phyloP scores from a whole-genome alignment of 768 basidiomycete genomes.

The Pseudohyphozyma bogoriensis region DNA sequence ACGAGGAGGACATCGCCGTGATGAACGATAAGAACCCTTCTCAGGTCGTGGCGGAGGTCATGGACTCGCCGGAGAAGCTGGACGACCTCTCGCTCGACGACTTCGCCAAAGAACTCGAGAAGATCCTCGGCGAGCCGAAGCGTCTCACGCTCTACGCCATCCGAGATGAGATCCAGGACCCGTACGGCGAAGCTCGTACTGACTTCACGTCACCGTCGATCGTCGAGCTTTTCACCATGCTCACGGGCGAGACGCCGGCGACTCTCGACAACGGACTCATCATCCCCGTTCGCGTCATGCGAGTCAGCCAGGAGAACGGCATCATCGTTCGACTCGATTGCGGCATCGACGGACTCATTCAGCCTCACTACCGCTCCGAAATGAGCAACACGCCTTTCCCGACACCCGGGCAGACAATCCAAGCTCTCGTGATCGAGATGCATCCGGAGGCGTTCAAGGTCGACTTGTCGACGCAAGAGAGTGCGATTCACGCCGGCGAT shows the following conservation, averaged over 20 bases:
- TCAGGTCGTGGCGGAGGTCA: conserved; percentile 71
- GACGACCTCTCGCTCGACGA: conserved; percentile 88
- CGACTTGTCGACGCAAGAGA: conserved; percentile 51
- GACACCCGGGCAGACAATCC: conserved; percentile 64
- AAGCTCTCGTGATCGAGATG: conserved; percentile 65
- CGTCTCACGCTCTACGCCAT: conserved; percentile 82
- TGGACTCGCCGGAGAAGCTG: conserved; percentile 77
- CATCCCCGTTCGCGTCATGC: conserved; percentile 47
- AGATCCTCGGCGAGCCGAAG: conserved; percentile 73
- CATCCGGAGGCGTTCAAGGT: conserved; percentile 57
- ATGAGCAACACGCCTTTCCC: not conserved
- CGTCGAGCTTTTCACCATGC: conserved; percentile 86
- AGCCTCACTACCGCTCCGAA: conserved; percentile 47
- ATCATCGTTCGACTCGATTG: conserved; percentile 69
- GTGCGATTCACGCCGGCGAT: conserved; percentile 33
- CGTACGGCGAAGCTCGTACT: conserved; percentile 65
- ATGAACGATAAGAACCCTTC: conserved; percentile 60
- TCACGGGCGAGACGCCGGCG: conserved; percentile 76
- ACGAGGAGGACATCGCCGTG: conserved; percentile 90
- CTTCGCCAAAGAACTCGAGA: conserved; percentile 83
- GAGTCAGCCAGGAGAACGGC: conserved; percentile 30
- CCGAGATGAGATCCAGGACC: conserved; percentile 67
- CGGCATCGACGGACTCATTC: conserved; percentile 75
- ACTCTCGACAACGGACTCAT: conserved; percentile 71
- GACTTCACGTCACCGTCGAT: conserved; percentile 54